Evolutionary conservation across 768 basidiomycete species (phyloP).

Genomic region (Lepiota brunneoincarnata): DNA sequence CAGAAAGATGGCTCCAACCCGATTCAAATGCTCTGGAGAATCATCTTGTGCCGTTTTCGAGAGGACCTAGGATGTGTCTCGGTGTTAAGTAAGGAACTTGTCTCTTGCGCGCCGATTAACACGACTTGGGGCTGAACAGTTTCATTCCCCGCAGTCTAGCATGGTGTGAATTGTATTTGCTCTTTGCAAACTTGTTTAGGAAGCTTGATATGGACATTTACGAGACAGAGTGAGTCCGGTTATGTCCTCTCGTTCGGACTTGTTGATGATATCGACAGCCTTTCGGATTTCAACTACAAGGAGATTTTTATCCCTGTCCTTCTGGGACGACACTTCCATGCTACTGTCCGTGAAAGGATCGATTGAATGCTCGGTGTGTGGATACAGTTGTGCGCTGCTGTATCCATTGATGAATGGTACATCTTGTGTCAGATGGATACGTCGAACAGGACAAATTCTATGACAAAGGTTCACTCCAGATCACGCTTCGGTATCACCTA

Average conservation of each 20-base stretch:
- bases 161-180: constrained; percentile 29
- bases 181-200: constrained; percentile 30
- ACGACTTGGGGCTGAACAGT: no score
- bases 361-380: not conserved
- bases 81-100: constrained; percentile 36
- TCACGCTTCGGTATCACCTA: no score
- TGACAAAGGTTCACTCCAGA: no score
- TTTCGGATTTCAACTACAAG: constrained; percentile 8
- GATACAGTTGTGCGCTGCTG: not conserved
- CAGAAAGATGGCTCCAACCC: constrained; percentile 40
- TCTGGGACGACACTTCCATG: constrained; percentile 14
- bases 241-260: not conserved
- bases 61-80: constrained; percentile 41
- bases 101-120: not conserved
- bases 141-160: constrained; percentile 23
- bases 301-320: constrained; percentile 13
- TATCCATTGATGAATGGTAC: no score
- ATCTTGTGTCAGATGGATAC: no score
- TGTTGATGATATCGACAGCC: not conserved
- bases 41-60: constrained; percentile 40
- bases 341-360: constrained; percentile 6
- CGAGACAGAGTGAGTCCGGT: constrained; percentile 9
- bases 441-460: no score
- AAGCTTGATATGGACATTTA: constrained; percentile 23
- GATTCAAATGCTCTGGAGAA: constrained; percentile 33